phyloP scores from a whole-genome alignment of 2,329 filamentous ascomycete species.

The Xylaria sp. region DNA sequence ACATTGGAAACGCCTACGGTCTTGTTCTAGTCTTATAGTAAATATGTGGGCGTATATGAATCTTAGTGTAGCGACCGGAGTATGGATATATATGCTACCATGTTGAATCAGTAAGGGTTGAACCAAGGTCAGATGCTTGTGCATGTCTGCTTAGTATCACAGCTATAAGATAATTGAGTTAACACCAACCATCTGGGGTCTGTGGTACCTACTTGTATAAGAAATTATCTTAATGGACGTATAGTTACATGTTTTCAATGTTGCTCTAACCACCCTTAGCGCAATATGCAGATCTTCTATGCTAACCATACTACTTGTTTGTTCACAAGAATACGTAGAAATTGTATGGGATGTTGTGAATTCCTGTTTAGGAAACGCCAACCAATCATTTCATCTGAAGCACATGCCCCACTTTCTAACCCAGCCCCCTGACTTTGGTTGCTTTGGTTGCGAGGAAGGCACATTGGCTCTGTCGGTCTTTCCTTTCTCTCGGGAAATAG shows the following conservation, averaged over 20 bases:
- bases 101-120: neutral
- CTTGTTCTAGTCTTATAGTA: neutral
- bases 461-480: constrained; percentile 12
- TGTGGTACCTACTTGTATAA: too few relatives aligned
- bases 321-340: constrained; percentile 40
- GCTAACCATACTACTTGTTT: constrained; percentile 19
- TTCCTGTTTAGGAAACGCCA: constrained; percentile 37
- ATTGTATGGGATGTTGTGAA: constrained; percentile 42
- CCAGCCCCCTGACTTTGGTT: constrained; percentile 20
- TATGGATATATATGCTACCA: neutral
- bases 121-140: neutral
- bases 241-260: too few relatives aligned
- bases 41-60: neutral
- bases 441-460: constrained; percentile 16
- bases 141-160: neutral
- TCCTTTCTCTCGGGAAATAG: constrained; percentile 41
- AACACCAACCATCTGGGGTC: too few relatives aligned
- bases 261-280: too few relatives aligned
- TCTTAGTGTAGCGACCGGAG: neutral
- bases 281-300: neutral
- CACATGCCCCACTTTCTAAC: constrained; percentile 31
- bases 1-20: neutral
- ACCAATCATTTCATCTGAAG: constrained; percentile 38
- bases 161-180: neutral
- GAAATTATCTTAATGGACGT: too few relatives aligned